Base-by-base conservation (phyloP, 164 flowering plant species). In the Umbellularia californica region DNA sequence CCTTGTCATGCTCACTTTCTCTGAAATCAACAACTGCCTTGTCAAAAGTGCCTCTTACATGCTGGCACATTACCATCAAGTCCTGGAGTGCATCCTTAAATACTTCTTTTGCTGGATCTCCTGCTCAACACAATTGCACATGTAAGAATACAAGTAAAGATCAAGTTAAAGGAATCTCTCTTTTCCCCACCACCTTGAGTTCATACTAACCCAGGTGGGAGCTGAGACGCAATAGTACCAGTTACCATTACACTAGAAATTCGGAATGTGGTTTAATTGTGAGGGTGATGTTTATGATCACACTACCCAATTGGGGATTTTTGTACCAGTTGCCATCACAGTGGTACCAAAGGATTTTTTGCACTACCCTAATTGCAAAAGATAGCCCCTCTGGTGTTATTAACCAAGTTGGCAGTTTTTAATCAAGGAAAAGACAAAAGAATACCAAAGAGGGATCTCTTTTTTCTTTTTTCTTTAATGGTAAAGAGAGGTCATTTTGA, bases 61-160 rank as follows among this genome's bases (percentile, higher is more conserved):
- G 94, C 79, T 83, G 85, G 85, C 92, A 90, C 77, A 88, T 81
- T 30, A 73, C 68, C 88, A 86, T 92, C 71, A 92, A 80, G 80
- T 90, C 88, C 73, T 89, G 94, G 76, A 97, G 89, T 19, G 92
- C 84, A 82, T 92, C 99, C 81, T 89, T 93, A 79, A 93, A 80
- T 23, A 93, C 97, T 76, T 90, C 94, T 33, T 80, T 83, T 5
- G 98, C 98, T 62, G 90, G 90, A 79, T 86, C 95, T 77, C 97
- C 99, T 93, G 83, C 22, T 14, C 14, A 64, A 73, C 60, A 55
- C 60, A 55, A 55, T 15, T 55, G n/a, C 47, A 41, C 47, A 41
- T 41, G 47, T 41, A 55, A 55, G n/a, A 55, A 55, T 55, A 20
- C 20, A 55, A 55, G 60, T 55, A 20, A 14, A 55, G 19, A 55